Evolutionary conservation across 2,329 filamentous ascomycete species (phyloP).

Genomic region (Didymosphaeria variabile): DNA sequence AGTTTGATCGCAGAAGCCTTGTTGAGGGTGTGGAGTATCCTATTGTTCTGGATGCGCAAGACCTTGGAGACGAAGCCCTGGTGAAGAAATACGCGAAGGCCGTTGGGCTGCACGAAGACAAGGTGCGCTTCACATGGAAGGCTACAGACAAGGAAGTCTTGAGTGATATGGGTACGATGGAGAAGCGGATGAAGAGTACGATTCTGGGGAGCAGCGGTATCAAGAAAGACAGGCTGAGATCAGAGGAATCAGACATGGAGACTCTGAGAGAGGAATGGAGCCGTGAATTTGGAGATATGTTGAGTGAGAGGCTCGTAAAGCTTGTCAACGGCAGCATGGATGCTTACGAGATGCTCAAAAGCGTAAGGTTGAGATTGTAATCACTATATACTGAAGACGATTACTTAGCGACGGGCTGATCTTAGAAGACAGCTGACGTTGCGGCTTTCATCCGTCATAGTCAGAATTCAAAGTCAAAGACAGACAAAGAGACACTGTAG

Average conservation of each 20-base stretch:
- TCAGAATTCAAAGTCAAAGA: too few relatives aligned
- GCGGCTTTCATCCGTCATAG: too few relatives aligned
- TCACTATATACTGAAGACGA: not conserved
- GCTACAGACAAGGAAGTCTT: constrained; percentile 20
- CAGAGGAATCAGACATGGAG: constrained; percentile 14
- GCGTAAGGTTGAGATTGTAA: constrained; percentile 19
- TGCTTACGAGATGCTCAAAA: constrained; percentile 30
- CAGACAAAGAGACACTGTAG: too few relatives aligned
- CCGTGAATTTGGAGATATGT: constrained; percentile 29
- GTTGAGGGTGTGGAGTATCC: constrained; percentile 17
- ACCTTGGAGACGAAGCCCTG: constrained; percentile 19
- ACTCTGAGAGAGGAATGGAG: constrained; percentile 24
- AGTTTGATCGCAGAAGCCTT: not conserved
- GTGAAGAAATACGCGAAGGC: constrained; percentile 27
- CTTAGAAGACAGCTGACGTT: too few relatives aligned
- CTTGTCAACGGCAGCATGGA: constrained; percentile 22
- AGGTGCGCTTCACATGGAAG: constrained; percentile 25
- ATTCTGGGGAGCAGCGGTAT: constrained; percentile 28
- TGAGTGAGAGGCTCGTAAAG: constrained; percentile 21
- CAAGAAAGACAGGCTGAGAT: constrained; percentile 22
- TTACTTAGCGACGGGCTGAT: not conserved
- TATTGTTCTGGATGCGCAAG: constrained; percentile 31
- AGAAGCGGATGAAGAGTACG: constrained; percentile 33
- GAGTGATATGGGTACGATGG: constrained; percentile 4
- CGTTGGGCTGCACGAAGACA: constrained; percentile 22